phyloP scores from a whole-genome alignment of 345 rosid genomes.

The Hirschfeldia incana region DNA sequence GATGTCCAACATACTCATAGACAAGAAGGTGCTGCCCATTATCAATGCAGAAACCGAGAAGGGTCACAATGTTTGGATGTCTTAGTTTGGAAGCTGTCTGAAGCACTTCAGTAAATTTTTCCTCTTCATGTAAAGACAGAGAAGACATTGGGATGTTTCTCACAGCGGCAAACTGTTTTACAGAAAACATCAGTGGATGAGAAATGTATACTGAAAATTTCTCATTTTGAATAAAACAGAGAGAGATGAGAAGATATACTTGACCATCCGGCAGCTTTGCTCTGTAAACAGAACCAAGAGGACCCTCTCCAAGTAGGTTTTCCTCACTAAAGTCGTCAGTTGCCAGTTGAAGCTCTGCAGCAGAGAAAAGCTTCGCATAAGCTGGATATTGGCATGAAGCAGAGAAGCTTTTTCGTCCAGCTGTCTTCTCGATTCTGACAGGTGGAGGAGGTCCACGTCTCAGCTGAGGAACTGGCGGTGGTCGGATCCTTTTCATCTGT shows the following conservation, averaged over 20 bases:
- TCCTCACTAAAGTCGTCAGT: conserved; percentile 74
- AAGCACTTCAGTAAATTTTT: conserved; percentile 65
- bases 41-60: conserved; percentile 82
- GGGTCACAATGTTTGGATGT: conserved; percentile 80
- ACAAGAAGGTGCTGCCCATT: conserved; percentile 78
- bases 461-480: conserved; percentile 43
- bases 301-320: conserved; percentile 76
- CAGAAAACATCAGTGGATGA: conserved; percentile 20
- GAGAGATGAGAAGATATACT: conserved; percentile 43
- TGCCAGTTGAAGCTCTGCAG: conserved; percentile 75
- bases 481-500: conserved; percentile 43
- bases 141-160: conserved; percentile 66
- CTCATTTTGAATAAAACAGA: background rate
- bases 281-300: conserved; percentile 87
- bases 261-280: conserved; percentile 74
- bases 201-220: background rate
- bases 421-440: conserved; percentile 40
- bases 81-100: conserved; percentile 60
- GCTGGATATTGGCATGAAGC: conserved; percentile 47
- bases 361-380: conserved; percentile 53
- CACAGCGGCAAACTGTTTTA: conserved; percentile 65
- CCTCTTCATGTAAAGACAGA: conserved; percentile 80
- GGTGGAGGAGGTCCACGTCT: conserved; percentile 42
- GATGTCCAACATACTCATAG: conserved; percentile 68
- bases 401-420: conserved; percentile 55